A percentile compares a stretch with the other conserved stretches of the same genome.
These are phyloP conservation scores for Polyrhizophydium stewartii DNA, from an alignment of 371 early-diverging fungal genomes.

Conservation along the genomic window DNA sequence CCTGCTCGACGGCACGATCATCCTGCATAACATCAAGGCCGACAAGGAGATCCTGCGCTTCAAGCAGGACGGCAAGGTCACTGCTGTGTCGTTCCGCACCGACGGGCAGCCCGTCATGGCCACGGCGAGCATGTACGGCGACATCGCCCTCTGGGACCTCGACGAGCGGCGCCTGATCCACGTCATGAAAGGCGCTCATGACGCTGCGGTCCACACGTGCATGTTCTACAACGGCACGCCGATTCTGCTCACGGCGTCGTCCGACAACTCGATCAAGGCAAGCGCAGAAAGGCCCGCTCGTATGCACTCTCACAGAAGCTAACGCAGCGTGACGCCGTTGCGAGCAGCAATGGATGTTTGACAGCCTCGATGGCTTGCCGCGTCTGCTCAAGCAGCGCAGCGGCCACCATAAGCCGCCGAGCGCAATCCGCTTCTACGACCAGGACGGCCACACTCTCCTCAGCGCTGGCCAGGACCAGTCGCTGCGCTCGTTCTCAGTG, in stretches of 20 bases:
- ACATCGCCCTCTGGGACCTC: slow-evolving; percentile 91
- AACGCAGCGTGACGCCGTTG: slow-evolving; percentile 13
- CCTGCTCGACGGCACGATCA: slow-evolving; percentile 75
- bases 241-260: slow-evolving; percentile 79
- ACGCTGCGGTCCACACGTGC: slow-evolving; percentile 65
- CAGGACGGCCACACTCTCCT: slow-evolving; percentile 66
- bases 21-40: slow-evolving; percentile 76
- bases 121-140: slow-evolving; percentile 79
- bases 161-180: slow-evolving; percentile 68
- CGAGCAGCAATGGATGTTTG: slow-evolving; percentile 87
- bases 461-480: slow-evolving; percentile 77
- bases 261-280: slow-evolving; percentile 87
- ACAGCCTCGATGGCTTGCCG: slow-evolving; percentile 73
- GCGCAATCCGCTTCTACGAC: slow-evolving; percentile 70
- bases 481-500: slow-evolving; percentile 75
- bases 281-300: not conserved
- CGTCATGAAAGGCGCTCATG: slow-evolving; percentile 74
- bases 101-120: slow-evolving; percentile 86
- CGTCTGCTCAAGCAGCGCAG: slow-evolving; percentile 73
- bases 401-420: slow-evolving; percentile 87
- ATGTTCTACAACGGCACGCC: slow-evolving; percentile 81
- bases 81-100: slow-evolving; percentile 84
- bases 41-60: slow-evolving; percentile 72
- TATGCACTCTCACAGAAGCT: not conserved
- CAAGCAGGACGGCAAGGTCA: slow-evolving; percentile 82